Conservation (phyloP, 495 filamentous ascomycete genomes). For the Neurospora sublineolata region DNA sequence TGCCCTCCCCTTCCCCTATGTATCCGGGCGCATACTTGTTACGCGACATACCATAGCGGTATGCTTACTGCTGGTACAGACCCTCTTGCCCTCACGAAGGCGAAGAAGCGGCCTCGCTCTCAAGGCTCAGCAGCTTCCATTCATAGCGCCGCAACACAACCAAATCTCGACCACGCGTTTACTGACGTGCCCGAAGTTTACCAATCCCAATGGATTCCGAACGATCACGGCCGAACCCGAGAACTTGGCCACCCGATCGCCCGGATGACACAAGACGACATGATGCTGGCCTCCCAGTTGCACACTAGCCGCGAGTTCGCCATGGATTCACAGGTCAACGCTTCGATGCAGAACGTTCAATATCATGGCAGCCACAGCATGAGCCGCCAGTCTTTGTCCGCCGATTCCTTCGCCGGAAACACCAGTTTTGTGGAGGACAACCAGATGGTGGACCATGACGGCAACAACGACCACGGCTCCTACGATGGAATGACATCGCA, state of each 20-base stretch:
- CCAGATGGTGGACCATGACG: slow-evolving; percentile 55
- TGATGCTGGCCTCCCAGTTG: slow-evolving; percentile 49
- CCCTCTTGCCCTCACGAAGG: slow-evolving; percentile 21
- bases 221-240: slow-evolving; percentile 35
- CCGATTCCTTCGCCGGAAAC: slow-evolving; percentile 43
- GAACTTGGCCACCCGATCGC: slow-evolving; percentile 19
- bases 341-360: slow-evolving; percentile 39
- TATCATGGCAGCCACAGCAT: slow-evolving; percentile 33
- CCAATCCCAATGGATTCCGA: slow-evolving; percentile 41
- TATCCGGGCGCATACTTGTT: neutral
- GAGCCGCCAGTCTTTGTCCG: slow-evolving; percentile 39
- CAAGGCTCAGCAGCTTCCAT: slow-evolving; percentile 78
- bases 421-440: slow-evolving; percentile 57
- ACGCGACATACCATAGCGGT: neutral
- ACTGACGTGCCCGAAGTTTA: slow-evolving; percentile 40
- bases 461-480: slow-evolving; percentile 53
- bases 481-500: slow-evolving; percentile 38
- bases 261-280: slow-evolving; percentile 54
- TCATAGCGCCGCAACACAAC: slow-evolving; percentile 57
- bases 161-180: slow-evolving; percentile 49
- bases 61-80: slow-evolving; percentile 16
- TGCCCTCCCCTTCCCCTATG: neutral
- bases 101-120: slow-evolving; percentile 58
- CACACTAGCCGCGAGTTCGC: slow-evolving; percentile 40
- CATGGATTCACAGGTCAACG: slow-evolving; percentile 40